Conservation (phyloP, 352 stramenopile species). For the Globisporangium solare region DNA sequence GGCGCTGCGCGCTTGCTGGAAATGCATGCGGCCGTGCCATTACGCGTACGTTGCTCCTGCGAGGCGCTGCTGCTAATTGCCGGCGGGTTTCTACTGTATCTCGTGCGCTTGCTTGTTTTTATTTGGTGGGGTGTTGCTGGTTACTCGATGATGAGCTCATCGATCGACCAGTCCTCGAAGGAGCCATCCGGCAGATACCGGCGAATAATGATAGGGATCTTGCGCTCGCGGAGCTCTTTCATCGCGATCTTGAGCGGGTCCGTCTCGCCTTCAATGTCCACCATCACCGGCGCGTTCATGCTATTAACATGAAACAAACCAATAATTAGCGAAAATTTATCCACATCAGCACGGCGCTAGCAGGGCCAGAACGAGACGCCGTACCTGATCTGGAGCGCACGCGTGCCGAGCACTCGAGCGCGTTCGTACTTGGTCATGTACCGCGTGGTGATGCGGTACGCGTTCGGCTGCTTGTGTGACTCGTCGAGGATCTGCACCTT, state of each 20-base stretch:
- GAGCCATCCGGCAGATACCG: slow-evolving; percentile 98
- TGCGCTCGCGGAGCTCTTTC: slow-evolving; percentile 98
- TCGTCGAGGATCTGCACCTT: slow-evolving; percentile 81
- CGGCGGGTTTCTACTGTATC: slow-evolving; percentile 7
- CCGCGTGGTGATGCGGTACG: slow-evolving; percentile 93
- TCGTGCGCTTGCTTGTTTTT: slow-evolving; percentile 2
- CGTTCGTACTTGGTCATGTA: slow-evolving; percentile 99
- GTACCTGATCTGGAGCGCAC: slow-evolving; percentile 97
- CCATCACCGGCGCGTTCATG: slow-evolving; percentile 96
- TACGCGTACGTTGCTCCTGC: not conserved
- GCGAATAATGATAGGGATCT: slow-evolving; percentile 99
- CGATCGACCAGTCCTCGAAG: slow-evolving; percentile 99
- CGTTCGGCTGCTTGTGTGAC: slow-evolving; percentile 83
- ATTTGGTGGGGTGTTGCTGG: slow-evolving; percentile 13
- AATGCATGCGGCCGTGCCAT: too few relatives aligned
- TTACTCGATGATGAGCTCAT: slow-evolving; percentile 99
- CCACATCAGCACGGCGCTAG: too few relatives aligned
- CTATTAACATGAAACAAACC: slow-evolving; percentile 18
- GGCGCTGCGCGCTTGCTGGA: too few relatives aligned
- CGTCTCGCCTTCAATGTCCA: slow-evolving; percentile 97
- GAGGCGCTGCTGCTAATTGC: not conserved
- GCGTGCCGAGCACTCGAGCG: slow-evolving; percentile 96
- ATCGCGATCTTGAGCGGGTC: slow-evolving; percentile 99
- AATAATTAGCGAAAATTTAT: not conserved
- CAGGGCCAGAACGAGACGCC: not conserved